phyloP scores from a whole-genome alignment of 1,284 basidiomycete genomes.

The Ceratobasidium sp. region DNA sequence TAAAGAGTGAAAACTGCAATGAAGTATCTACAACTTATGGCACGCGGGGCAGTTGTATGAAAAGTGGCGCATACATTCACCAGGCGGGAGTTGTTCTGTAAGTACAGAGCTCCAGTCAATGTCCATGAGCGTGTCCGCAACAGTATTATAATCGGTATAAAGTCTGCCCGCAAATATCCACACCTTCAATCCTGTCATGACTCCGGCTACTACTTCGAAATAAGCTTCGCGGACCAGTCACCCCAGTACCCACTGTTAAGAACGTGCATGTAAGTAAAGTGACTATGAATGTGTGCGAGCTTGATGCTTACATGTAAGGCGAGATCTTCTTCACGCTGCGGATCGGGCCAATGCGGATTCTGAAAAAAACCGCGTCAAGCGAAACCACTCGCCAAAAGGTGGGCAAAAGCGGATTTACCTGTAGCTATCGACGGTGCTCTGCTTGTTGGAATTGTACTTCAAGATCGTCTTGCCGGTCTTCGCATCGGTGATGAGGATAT shows the following conservation, averaged over 20 bases:
- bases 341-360: background rate
- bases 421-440: background rate
- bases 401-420: background rate
- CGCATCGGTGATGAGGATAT: slow-evolving; percentile 4
- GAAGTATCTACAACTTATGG: background rate
- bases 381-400: background rate
- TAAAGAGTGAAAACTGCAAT: background rate
- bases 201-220: background rate
- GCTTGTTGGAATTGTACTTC: slow-evolving; percentile 2
- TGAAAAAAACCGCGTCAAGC: background rate
- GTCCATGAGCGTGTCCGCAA: background rate
- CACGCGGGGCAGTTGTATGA: background rate
- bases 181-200: background rate
- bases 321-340: background rate
- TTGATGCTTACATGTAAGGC: slow-evolving; percentile 4
- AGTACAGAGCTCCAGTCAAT: too few species aligned
- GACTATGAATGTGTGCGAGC: background rate
- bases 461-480: slow-evolving; percentile 4
- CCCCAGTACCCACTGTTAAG: slow-evolving; percentile 17
- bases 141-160: background rate
- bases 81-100: background rate
- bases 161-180: background rate
- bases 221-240: background rate
- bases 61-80: background rate
- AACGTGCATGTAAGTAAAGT: background rate